Evolutionary conservation across 1,139 yeast species (phyloP).

Genomic region (Taphrina populina): DNA sequence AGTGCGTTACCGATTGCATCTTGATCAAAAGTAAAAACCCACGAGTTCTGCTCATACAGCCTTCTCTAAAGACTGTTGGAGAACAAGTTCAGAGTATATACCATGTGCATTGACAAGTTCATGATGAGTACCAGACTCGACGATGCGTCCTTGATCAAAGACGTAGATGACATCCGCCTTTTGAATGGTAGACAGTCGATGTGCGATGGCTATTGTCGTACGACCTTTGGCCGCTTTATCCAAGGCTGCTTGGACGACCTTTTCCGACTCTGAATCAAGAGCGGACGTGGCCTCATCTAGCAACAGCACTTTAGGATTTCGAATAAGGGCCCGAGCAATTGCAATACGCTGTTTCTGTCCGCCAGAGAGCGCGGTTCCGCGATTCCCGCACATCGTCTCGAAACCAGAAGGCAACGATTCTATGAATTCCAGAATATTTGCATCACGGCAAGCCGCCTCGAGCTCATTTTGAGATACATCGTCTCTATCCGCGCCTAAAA

Average conservation of each 20-base stretch:
- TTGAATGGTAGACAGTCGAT: constrained; percentile 81
- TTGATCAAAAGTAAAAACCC: no score
- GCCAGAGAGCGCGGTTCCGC: constrained; percentile 67
- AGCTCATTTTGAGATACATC: constrained; percentile 63
- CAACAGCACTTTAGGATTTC: constrained; percentile 55
- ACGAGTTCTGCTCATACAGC: neutral
- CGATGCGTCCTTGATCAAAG: constrained; percentile 65
- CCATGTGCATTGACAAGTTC: constrained; percentile 46
- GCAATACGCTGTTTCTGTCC: constrained; percentile 82
- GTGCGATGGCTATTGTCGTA: constrained; percentile 82
- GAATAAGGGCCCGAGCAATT: constrained; percentile 65
- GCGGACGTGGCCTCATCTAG: constrained; percentile 82
- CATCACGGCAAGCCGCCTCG: constrained; percentile 67
- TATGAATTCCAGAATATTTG: constrained; percentile 79
- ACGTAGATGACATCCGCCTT: constrained; percentile 91
- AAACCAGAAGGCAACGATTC: constrained; percentile 76
- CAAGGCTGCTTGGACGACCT: constrained; percentile 67
- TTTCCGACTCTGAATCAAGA: constrained; percentile 71
- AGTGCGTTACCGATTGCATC: no score
- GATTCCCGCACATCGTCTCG: constrained; percentile 77
- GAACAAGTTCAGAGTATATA: constrained; percentile 49
- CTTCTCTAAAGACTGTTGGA: constrained; percentile 37
- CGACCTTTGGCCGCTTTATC: constrained; percentile 58
- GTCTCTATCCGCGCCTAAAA: constrained; percentile 59
- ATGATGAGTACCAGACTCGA: constrained; percentile 63